Evolutionary conservation across 2,329 filamentous ascomycete genomes (phyloP).

Genomic region (Apiospora phragmitis): DNA sequence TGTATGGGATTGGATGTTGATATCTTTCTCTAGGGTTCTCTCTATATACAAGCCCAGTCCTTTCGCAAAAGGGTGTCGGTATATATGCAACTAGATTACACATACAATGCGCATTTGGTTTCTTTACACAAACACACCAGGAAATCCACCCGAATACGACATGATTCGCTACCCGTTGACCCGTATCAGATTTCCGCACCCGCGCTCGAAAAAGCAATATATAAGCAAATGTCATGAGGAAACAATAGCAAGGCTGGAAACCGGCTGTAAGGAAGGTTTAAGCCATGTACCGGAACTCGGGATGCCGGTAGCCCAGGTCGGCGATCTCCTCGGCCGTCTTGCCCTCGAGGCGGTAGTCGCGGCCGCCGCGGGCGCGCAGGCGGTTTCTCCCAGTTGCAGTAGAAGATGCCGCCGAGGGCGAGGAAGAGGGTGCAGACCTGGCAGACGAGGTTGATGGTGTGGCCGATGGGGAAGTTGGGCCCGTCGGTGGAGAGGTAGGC

Average conservation of each 20-base stretch:
- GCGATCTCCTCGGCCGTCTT: slow-evolving; percentile 45
- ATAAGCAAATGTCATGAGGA: not conserved
- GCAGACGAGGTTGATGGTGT: slow-evolving; percentile 57
- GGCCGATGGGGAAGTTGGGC: slow-evolving; percentile 48
- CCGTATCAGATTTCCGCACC: not conserved
- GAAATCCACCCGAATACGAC: not conserved
- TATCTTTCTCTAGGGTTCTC: not conserved
- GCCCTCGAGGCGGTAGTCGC: slow-evolving; percentile 50
- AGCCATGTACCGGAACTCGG: slow-evolving; percentile 56
- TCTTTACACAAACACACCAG: not conserved
- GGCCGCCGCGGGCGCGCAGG: slow-evolving; percentile 45
- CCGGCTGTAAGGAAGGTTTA: slow-evolving; percentile 23
- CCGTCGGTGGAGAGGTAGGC: slow-evolving; percentile 50
- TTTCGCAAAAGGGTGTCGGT: not conserved
- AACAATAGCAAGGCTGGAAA: not conserved
- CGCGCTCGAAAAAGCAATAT: not conserved
- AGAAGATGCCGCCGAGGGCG: slow-evolving; percentile 48
- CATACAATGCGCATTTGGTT: not conserved
- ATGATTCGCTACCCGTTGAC: not conserved
- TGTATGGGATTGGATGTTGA: not conserved
- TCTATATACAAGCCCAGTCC: not conserved
- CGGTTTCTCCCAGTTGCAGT: slow-evolving; percentile 58
- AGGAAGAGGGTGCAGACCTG: slow-evolving; percentile 47
- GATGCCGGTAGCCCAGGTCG: slow-evolving; percentile 54
- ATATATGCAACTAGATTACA: not conserved